These are phyloP conservation scores for Lachnellula subtilissima DNA, from an alignment of 2,329 filamentous ascomycete genomes.

Conservation along the genomic window DNA sequence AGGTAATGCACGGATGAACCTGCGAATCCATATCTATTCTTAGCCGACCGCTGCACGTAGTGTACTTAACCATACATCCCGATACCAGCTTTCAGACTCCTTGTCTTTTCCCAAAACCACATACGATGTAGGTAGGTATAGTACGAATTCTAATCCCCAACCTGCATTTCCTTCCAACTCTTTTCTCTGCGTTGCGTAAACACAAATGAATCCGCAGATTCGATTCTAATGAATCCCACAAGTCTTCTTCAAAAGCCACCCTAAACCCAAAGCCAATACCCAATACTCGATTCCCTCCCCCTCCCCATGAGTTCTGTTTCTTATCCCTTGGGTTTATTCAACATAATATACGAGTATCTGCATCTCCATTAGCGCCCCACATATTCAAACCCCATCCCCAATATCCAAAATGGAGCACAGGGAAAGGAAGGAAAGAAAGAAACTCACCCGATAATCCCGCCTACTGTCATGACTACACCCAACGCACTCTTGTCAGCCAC, in stretches of 20 bases:
- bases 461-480: conserved; percentile 24
- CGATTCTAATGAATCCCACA: too few species aligned
- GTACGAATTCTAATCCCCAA: background rate
- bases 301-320: background rate
- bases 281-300: background rate
- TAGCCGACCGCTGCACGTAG: too few species aligned
- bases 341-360: conserved; percentile 27
- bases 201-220: too few species aligned
- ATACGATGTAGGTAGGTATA: too few species aligned
- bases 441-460: conserved; percentile 23
- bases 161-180: background rate
- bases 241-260: background rate
- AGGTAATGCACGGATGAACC: too few species aligned
- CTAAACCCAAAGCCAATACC: background rate
- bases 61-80: background rate
- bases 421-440: background rate
- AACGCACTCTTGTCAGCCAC: conserved; percentile 20
- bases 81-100: too few species aligned
- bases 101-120: background rate
- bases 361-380: background rate
- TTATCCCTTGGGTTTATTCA: conserved; percentile 13
- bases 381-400: background rate
- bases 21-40: too few species aligned
- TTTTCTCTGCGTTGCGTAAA: too few species aligned
- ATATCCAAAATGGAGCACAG: background rate